phyloP scores from a whole-genome alignment of 2,329 filamentous ascomycete species.

The Colletotrichum siamense region DNA sequence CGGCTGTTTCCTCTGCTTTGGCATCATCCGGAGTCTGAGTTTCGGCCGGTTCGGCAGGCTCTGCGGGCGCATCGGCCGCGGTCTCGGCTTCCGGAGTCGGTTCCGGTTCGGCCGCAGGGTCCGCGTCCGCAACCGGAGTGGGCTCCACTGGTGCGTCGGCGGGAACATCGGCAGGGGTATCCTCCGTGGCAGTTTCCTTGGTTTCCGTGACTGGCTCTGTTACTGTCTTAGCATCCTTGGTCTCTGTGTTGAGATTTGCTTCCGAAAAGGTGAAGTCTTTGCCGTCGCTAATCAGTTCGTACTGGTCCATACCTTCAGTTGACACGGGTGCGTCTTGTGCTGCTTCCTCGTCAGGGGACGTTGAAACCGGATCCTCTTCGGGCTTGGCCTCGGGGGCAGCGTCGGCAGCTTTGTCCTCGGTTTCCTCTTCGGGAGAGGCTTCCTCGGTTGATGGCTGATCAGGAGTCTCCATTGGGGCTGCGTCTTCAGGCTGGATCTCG shows the following conservation, averaged over 20 bases:
- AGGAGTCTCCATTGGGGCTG: neutral
- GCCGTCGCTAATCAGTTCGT: conserved; percentile 17
- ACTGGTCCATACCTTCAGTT: conserved; percentile 18
- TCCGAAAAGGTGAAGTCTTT: conserved; percentile 8
- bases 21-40: neutral
- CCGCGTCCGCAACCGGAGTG: neutral
- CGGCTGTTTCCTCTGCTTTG: neutral
- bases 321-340: neutral
- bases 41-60: neutral
- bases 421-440: neutral
- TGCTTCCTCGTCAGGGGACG: neutral
- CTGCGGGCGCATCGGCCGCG: neutral
- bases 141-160: neutral
- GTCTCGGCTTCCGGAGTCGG: neutral
- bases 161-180: neutral
- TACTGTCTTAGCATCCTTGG: conserved; percentile 10
- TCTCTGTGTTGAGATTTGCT: neutral
- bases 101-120: neutral
- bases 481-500: neutral
- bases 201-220: neutral
- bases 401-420: neutral
- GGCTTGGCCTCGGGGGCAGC: neutral
- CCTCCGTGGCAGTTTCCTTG: neutral
- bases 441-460: neutral
- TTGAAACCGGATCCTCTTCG: neutral